Evolutionary conservation across 176 grass and related monocot genomes (phyloP).

Genomic region (Tillandsia fasciculata): DNA sequence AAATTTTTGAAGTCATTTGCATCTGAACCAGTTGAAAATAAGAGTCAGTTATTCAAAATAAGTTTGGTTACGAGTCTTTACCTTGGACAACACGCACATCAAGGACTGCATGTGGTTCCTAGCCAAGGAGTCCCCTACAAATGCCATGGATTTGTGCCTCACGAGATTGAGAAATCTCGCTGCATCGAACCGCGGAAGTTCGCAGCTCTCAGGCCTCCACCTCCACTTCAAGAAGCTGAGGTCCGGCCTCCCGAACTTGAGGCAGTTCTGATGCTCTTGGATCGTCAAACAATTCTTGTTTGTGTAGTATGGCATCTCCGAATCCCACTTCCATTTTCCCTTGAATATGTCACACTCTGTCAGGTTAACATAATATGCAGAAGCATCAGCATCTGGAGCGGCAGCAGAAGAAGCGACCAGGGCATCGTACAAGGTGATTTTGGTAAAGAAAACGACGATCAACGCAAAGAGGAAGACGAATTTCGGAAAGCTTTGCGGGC

Average conservation of each 20-base stretch:
- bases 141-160: conserved; percentile 33
- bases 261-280: conserved; percentile 85
- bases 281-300: conserved; percentile 41
- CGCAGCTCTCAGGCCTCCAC: conserved; percentile 42
- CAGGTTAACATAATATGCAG: not conserved
- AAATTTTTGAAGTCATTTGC: no score
- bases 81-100: conserved; percentile 55
- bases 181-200: conserved; percentile 53
- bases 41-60: not conserved
- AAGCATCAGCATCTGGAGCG: not conserved
- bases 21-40: no score
- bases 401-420: not conserved
- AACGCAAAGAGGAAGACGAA: not conserved
- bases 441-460: not conserved
- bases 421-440: not conserved
- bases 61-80: not conserved
- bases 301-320: conserved; percentile 43
- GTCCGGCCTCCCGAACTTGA: conserved; percentile 64
- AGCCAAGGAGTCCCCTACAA: conserved; percentile 70
- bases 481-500: not conserved
- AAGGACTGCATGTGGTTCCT: conserved; percentile 82
- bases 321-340: conserved; percentile 38
- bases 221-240: conserved; percentile 41
- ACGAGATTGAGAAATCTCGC: conserved; percentile 34
- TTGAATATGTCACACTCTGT: conserved; percentile 35